A percentile compares a stretch with the other conserved stretches of the same genome.
These are phyloP conservation scores for Turritis glabra DNA, from an alignment of 345 rosid genomes.

Conservation along the genomic window DNA sequence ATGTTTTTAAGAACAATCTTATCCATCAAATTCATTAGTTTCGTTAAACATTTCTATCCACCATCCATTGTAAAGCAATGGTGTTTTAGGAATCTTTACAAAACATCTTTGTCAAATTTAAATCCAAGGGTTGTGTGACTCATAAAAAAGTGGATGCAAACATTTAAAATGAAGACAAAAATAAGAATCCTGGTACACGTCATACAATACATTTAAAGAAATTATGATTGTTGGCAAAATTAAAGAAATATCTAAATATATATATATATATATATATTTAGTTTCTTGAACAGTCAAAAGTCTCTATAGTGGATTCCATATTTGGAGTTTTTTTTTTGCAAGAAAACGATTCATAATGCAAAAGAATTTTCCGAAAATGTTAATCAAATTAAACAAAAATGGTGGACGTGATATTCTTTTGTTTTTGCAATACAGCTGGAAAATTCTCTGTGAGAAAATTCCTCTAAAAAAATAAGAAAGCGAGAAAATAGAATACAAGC, in stretches of 20 bases:
- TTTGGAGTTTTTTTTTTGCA: background rate
- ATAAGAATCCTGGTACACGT: constrained; percentile 13
- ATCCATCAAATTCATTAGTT: constrained; percentile 29
- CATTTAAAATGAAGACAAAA: constrained; percentile 11
- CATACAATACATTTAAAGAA: constrained; percentile 4
- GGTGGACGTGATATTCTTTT: constrained; percentile 25
- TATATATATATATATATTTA: background rate
- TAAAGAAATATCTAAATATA: constrained; percentile 12
- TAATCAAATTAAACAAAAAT: background rate
- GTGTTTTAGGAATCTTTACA: constrained; percentile 4
- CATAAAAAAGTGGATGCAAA: constrained; percentile 4
- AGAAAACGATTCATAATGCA: background rate
- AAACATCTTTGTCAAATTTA: background rate
- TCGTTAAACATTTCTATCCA: constrained; percentile 17
- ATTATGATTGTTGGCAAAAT: background rate
- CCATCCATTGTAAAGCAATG: constrained; percentile 36
- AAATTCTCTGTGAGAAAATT: constrained; percentile 29
- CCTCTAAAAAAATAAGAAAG: background rate
- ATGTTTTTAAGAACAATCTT: constrained; percentile 16
- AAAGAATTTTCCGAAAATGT: constrained; percentile 16
- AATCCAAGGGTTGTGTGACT: constrained; percentile 1
- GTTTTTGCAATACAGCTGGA: constrained; percentile 36
- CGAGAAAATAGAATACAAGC: constrained; percentile 29
- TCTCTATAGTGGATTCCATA: constrained; percentile 31
- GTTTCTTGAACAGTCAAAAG: background rate